Evolutionary conservation across 768 basidiomycete genomes (phyloP).

Genomic region (Daedaleopsis sinensis): DNA sequence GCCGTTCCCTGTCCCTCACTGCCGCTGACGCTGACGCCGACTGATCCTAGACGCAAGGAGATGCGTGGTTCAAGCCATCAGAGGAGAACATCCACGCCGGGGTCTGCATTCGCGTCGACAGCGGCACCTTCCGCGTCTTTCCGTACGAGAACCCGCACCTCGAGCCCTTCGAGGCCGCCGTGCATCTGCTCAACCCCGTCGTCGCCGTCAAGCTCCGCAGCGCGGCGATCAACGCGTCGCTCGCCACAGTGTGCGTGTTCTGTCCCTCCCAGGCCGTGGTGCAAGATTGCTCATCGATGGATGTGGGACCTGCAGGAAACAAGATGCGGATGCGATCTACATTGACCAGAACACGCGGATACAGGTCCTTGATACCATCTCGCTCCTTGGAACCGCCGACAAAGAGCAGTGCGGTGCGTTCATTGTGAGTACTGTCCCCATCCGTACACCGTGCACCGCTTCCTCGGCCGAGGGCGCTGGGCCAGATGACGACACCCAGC

Average conservation of each 20-base stretch:
- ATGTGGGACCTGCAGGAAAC: slow-evolving; percentile 42
- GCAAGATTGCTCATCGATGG: background rate
- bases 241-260: slow-evolving; percentile 61
- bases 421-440: slow-evolving; percentile 52
- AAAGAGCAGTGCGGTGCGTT: slow-evolving; percentile 94
- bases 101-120: slow-evolving; percentile 74
- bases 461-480: too few relatives aligned
- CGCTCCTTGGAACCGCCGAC: slow-evolving; percentile 71
- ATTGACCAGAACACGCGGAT: slow-evolving; percentile 84
- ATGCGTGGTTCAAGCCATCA: slow-evolving; percentile 86
- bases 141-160: slow-evolving; percentile 83
- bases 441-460: too few relatives aligned
- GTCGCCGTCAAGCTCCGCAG: slow-evolving; percentile 83
- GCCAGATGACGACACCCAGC: too few relatives aligned
- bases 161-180: slow-evolving; percentile 80
- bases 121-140: slow-evolving; percentile 76
- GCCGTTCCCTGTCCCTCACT: background rate
- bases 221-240: slow-evolving; percentile 81
- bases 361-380: slow-evolving; percentile 77
- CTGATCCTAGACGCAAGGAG: slow-evolving; percentile 64
- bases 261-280: background rate
- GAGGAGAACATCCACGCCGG: slow-evolving; percentile 82
- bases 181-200: slow-evolving; percentile 77
- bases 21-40: background rate
- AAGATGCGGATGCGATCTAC: slow-evolving; percentile 63